Conservation (phyloP, 345 rosid species). For the Eutrema japonicum region DNA sequence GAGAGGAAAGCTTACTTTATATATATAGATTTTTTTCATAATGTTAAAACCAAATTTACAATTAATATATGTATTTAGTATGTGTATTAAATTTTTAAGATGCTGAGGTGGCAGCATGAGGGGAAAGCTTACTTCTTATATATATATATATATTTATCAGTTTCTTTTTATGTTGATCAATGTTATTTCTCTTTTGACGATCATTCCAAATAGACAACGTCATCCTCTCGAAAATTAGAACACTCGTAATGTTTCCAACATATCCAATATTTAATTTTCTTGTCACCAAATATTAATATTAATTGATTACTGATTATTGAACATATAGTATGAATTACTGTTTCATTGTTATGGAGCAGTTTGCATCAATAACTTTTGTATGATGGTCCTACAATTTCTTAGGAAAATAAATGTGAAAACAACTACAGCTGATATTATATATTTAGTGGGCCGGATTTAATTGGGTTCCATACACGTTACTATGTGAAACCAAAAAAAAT, state of each 20-base stretch:
- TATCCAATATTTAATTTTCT: neutral
- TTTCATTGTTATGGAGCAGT: conserved; percentile 16
- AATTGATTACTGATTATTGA: neutral
- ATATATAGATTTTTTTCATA: too few relatives aligned
- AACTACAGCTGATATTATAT: conserved; percentile 19
- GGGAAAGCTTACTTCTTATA: too few relatives aligned
- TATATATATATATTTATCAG: too few relatives aligned
- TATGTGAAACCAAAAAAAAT: conserved; percentile 23
- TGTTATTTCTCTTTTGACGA: neutral
- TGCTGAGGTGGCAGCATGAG: too few relatives aligned
- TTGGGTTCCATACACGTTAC: conserved; percentile 38
- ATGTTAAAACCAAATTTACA: too few relatives aligned
- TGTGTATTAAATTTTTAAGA: too few relatives aligned
- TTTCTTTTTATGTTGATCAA: neutral
- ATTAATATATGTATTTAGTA: too few relatives aligned
- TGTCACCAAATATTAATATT: neutral
- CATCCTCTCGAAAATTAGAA: neutral
- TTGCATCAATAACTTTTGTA: conserved; percentile 40
- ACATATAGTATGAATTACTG: neutral
- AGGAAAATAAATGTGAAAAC: conserved; percentile 38
- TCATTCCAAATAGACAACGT: conserved; percentile 5
- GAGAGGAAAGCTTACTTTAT: too few relatives aligned
- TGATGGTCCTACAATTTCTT: conserved; percentile 40
- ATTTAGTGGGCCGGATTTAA: conserved; percentile 37
- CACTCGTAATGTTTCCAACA: conserved; percentile 3